A percentile compares a stretch with the other conserved stretches of the same genome.
Conservation (phyloP, 2,329 filamentous ascomycete genomes). For the Fusarium pilosicola region DNA sequence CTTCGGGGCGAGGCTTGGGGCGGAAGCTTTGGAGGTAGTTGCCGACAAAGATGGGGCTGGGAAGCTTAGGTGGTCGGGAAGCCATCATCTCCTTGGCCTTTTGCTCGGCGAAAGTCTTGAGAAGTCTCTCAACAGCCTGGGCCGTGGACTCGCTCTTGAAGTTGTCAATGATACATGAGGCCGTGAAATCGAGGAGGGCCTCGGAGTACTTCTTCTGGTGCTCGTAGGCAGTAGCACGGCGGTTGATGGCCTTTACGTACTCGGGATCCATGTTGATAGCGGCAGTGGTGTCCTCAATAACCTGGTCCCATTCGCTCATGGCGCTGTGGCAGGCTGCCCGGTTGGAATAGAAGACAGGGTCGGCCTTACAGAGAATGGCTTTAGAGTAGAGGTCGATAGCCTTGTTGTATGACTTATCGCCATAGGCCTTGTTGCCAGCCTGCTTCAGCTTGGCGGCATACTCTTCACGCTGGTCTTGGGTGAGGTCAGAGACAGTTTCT, state of each 20-base stretch:
- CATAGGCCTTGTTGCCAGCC: conserved; percentile 95
- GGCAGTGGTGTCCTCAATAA: conserved; percentile 95
- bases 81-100: conserved; percentile 91
- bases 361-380: conserved; percentile 95
- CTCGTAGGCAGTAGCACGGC: conserved; percentile 95
- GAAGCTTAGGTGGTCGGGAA: conserved; percentile 87
- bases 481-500: conserved; percentile 61
- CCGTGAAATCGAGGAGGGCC: conserved; percentile 95
- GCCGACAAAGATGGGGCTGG: conserved; percentile 94
- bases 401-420: conserved; percentile 89
- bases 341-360: conserved; percentile 99
- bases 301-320: conserved; percentile 91
- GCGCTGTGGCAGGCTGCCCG: conserved; percentile 97
- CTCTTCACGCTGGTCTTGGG: conserved; percentile 78
- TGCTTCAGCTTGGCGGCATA: conserved; percentile 94
- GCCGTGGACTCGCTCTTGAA: conserved; percentile 94
- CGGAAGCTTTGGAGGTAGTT: conserved; percentile 99
- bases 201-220: conserved; percentile 91
- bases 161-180: conserved; percentile 97
- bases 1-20: conserved; percentile 78
- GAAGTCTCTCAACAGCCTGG: conserved; percentile 86
- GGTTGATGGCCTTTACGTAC: conserved; percentile 98
- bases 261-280: conserved; percentile 93
- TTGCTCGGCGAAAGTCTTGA: conserved; percentile 96
- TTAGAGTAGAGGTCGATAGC: conserved; percentile 96